Base-by-base conservation (phyloP, 495 filamentous ascomycete species). In the Parathielavia appendiculata region DNA sequence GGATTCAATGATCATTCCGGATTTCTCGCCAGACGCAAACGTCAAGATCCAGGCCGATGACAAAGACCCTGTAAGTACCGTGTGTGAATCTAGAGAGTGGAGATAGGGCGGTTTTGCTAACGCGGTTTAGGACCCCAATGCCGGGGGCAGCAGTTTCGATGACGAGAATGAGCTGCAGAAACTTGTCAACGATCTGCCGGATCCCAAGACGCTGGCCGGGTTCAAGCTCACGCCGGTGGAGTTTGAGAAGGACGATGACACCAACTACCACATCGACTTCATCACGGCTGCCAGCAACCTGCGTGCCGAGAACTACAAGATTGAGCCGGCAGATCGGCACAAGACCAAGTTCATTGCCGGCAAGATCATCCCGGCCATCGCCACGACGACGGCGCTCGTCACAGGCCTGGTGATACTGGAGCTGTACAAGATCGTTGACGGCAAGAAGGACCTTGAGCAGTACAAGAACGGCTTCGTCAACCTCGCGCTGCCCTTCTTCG, bases 381-480 rank as follows among this genome's bases (percentile, higher is more conserved):
- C 91, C 54, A 98, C 93, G 14, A 96, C 95, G 13, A 99, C 95
- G 19, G 92, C 95, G 12, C 78, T 99, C 22, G 92, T 97, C 40
- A 97, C 95, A 2, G 95, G 95, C 53, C 79, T 99, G 35, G 92
- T 97, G 45, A 79, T 92, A 50, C 76, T 97, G 39, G 95, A 99
- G 77, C 77, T 97, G 32, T 96, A 88, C 84, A 99, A 99, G 83
- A 82, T 99, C 63, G 78, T 97, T 41, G 95, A 97, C 71, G 93
- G 92, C 64, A 96, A 99, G 77, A 81, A 76, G 16, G 89, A 97
- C 62, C 87, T 97, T 63, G 92, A 96, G 72, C 89, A 97, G 65
- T 99, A 92, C 81, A 97, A 97, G 81, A 99, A 99, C 73, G 95
- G 95, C 23, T 99, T 99, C 70, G 76, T 97, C 71, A 99, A 99